Percentiles rank a stretch among this genome's conserved stretches.
Conservation (phyloP, 2,329 filamentous ascomycete species). For the Neofusicoccum ribis region DNA sequence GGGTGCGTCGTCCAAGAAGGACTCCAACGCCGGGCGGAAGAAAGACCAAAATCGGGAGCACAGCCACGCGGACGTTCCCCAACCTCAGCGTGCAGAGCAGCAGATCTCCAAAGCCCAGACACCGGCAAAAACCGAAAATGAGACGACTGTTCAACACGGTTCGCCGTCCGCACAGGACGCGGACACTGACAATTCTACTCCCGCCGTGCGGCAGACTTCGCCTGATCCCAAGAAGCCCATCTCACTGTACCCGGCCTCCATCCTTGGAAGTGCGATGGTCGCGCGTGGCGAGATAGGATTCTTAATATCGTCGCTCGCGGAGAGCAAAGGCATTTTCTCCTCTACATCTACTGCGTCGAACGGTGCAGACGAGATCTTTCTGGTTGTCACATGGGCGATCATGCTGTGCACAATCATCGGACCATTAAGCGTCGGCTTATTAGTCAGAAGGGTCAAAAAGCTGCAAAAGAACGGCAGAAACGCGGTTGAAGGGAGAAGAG, state of each 20-base stretch:
- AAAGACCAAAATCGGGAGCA: neutral
- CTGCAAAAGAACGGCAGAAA: slow-evolving; percentile 38
- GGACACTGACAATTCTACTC: neutral
- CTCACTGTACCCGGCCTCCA: slow-evolving; percentile 66
- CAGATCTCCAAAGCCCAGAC: neutral
- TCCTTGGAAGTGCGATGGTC: slow-evolving; percentile 70
- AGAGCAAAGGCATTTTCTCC: slow-evolving; percentile 54
- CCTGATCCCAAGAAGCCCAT: slow-evolving; percentile 47
- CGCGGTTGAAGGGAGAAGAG: slow-evolving; percentile 27
- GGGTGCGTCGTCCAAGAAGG: neutral
- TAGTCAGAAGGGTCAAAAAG: slow-evolving; percentile 49
- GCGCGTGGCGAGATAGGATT: slow-evolving; percentile 80
- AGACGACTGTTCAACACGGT: neutral
- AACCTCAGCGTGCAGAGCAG: neutral
- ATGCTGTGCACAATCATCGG: slow-evolving; percentile 58
- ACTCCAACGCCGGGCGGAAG: neutral
- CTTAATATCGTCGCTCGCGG: slow-evolving; percentile 68
- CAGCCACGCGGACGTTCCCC: neutral
- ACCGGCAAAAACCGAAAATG: neutral
- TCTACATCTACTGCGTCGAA: slow-evolving; percentile 17
- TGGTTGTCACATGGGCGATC: slow-evolving; percentile 59
- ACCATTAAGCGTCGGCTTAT: slow-evolving; percentile 52
- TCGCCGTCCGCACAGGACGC: neutral
- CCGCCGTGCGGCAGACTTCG: slow-evolving; percentile 21
- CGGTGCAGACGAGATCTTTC: slow-evolving; percentile 45